Evolutionary conservation across 345 rosid genomes (phyloP).

Genomic region (thale cress (Arabidopsis thaliana)): TAIR10.1 NC_003070.9:30316501-30317000

Average conservation of each 20-base stretch:
- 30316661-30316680: constrained; percentile 61
- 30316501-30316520: constrained; percentile 77
- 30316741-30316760: constrained; percentile 73
- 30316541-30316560: constrained; percentile 86
- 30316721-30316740: constrained; percentile 77
- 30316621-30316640: not conserved
- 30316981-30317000: constrained; percentile 94
- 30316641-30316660: not conserved
- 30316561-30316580: constrained; percentile 86
- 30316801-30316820: constrained; percentile 67
- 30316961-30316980: constrained; percentile 83
- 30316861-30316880: constrained; percentile 27
- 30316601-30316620: not conserved
- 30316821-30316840: constrained; percentile 83
- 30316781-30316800: constrained; percentile 98
- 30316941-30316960: constrained; percentile 67
- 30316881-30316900: constrained; percentile 22
- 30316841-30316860: constrained; percentile 73
- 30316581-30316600: constrained; percentile 77
- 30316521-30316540: constrained; percentile 90
- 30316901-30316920: constrained; percentile 1
- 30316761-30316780: constrained; percentile 86
- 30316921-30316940: constrained; percentile 76
- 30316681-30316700: constrained; percentile 81
- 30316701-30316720: constrained; percentile 73